Conservation (phyloP, 2,329 filamentous ascomycete species). For the Penicillium sp. region DNA sequence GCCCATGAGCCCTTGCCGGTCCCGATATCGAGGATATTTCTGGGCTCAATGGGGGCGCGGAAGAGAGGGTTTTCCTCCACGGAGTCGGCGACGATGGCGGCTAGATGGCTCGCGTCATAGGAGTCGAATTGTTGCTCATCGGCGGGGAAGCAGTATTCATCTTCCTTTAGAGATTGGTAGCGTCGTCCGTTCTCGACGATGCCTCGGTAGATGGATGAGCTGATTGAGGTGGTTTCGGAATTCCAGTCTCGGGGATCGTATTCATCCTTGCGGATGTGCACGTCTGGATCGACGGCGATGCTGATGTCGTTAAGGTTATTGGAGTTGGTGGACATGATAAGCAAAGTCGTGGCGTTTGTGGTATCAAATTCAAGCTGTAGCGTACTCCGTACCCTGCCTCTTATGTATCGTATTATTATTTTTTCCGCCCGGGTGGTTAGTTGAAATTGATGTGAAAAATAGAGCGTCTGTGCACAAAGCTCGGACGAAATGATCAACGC, state of each 20-base stretch:
- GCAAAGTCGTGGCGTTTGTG: no score
- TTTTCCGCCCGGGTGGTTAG: no score
- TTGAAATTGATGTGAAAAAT: no score
- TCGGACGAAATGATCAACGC: no score
- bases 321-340: not conserved
- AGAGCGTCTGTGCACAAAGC: no score
- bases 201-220: constrained; percentile 2
- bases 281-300: not conserved
- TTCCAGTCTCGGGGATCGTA: constrained; percentile 1
- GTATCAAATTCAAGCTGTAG: not conserved
- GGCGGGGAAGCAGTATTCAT: constrained; percentile 1
- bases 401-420: no score
- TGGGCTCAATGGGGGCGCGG: constrained; percentile 4
- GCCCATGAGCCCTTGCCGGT: constrained; percentile 8
- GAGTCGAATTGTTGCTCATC: constrained; percentile 11
- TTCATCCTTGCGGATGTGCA: not conserved
- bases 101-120: constrained; percentile 6
- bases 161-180: not conserved
- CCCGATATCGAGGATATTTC: constrained; percentile 6
- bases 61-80: not conserved
- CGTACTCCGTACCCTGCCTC: no score
- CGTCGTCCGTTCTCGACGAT: constrained; percentile 5
- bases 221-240: constrained; percentile 7
- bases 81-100: constrained; percentile 1
- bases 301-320: not conserved